phyloP scores from a whole-genome alignment of 139 green algal genomes.

The Chlamydomonas incerta region DNA sequence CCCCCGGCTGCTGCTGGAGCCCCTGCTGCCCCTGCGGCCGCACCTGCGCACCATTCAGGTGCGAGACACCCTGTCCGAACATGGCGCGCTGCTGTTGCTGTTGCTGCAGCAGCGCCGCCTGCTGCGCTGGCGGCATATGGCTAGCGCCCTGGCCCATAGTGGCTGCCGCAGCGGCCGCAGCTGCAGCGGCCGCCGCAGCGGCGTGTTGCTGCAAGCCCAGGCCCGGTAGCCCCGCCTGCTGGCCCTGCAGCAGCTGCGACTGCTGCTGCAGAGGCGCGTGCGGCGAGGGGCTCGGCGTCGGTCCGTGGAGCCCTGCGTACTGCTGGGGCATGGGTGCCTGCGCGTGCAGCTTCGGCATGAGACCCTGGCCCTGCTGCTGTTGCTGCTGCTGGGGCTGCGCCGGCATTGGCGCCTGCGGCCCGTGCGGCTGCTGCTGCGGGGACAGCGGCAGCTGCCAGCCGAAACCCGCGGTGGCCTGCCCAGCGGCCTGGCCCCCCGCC shows the following conservation, averaged over 20 bases:
- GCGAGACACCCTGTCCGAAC: background rate
- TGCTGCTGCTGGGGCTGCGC: background rate
- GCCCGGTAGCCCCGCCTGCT: background rate
- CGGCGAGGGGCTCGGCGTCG: background rate
- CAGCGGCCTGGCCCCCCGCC: background rate
- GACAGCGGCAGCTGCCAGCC: conserved; percentile 40
- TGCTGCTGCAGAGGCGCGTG: background rate
- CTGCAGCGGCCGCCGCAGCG: background rate
- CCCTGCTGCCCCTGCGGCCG: background rate
- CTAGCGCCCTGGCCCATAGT: background rate
- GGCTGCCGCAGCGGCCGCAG: background rate
- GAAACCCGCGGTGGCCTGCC: conserved; percentile 28
- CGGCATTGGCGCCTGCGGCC: background rate
- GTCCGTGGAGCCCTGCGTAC: background rate
- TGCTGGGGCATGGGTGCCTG: too few species aligned
- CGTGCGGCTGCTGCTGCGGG: background rate
- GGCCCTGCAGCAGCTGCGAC: background rate
- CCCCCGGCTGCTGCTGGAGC: background rate
- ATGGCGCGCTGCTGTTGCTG: background rate
- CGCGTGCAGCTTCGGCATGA: too few species aligned
- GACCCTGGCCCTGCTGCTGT: too few species aligned
- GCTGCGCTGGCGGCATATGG: too few species aligned
- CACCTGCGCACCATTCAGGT: background rate
- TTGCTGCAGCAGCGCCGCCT: too few species aligned
- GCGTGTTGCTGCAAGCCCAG: background rate